These are phyloP conservation scores for Anthracocystis walkeri DNA, from an alignment of 1,284 basidiomycete species.

Conservation along the genomic window DNA sequence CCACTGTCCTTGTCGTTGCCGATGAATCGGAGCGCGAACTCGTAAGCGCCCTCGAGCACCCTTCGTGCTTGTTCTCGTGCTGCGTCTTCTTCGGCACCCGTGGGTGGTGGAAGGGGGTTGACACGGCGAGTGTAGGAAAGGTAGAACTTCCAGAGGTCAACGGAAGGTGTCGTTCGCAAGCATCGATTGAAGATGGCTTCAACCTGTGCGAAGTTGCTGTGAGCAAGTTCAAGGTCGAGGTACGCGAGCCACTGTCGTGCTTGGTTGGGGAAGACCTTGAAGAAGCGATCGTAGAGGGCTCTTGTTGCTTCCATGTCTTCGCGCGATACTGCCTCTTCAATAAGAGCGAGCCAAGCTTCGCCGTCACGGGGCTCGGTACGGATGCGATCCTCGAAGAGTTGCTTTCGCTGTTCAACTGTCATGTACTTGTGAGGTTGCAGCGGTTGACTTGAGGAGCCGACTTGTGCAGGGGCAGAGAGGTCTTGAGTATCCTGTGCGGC, in stretches of 20 bases:
- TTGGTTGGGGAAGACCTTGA: conserved; percentile 80
- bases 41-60: conserved; percentile 87
- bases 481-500: neutral
- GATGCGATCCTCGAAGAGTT: conserved; percentile 59
- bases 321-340: conserved; percentile 77
- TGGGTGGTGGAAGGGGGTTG: conserved; percentile 63
- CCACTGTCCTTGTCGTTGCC: conserved; percentile 78
- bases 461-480: neutral
- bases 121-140: conserved; percentile 67
- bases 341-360: conserved; percentile 77
- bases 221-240: conserved; percentile 80
- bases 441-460: conserved; percentile 13
- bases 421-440: conserved; percentile 37
- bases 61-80: conserved; percentile 76
- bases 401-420: conserved; percentile 42
- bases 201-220: conserved; percentile 75
- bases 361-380: conserved; percentile 76
- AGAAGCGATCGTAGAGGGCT: conserved; percentile 79
- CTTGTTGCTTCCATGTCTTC: conserved; percentile 79
- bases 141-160: conserved; percentile 84
- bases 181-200: conserved; percentile 79
- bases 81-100: conserved; percentile 70
- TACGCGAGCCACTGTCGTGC: conserved; percentile 73
- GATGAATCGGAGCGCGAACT: conserved; percentile 89
- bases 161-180: conserved; percentile 82